Conservation (phyloP, 2,329 filamentous ascomycete species). For the Pleomassaria siparia region DNA sequence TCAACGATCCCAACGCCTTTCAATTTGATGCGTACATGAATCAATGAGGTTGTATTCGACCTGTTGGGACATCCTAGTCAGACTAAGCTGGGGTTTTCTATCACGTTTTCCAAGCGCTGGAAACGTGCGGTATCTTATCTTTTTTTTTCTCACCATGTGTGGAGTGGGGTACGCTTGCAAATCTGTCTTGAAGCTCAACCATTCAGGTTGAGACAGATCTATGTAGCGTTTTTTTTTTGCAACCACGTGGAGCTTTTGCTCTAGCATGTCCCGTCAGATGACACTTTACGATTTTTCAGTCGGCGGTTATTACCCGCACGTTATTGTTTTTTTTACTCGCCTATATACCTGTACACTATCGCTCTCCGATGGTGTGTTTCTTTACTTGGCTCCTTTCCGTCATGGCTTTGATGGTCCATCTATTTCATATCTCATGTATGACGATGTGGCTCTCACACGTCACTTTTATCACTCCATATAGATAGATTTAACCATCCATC, state of each 20-base stretch:
- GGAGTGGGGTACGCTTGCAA: neutral
- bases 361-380: conserved; percentile 2
- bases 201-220: neutral
- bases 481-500: too few relatives aligned
- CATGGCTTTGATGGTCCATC: neutral
- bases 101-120: neutral
- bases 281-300: neutral
- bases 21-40: conserved; percentile 21
- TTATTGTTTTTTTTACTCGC: neutral
- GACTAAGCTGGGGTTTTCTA: neutral
- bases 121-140: neutral
- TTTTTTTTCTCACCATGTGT: neutral
- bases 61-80: neutral
- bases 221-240: neutral
- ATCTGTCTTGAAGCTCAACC: neutral
- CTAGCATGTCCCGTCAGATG: neutral
- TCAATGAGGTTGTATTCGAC: conserved; percentile 4
- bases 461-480: too few relatives aligned
- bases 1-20: conserved; percentile 18
- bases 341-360: neutral
- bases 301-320: neutral
- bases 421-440: neutral
- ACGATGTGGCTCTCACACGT: neutral
- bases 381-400: neutral
- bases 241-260: neutral